Base-by-base conservation (phyloP, 768 basidiomycete genomes). In the Rhodotorula taiwanensis region DNA sequence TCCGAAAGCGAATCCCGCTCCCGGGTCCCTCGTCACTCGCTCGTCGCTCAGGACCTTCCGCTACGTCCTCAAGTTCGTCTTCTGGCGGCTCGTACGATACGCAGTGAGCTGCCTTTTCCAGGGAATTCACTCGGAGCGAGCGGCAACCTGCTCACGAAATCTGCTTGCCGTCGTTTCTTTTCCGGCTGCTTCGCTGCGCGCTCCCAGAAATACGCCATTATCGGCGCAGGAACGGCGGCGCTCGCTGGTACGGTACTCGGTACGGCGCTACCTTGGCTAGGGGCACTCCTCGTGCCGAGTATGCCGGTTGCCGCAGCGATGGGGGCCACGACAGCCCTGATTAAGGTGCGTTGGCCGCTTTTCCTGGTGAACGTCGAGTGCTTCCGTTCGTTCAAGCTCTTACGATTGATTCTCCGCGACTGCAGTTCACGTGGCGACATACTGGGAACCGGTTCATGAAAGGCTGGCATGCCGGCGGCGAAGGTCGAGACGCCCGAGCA, bases 11-110 rank as follows among this genome's bases (percentile, higher is more conserved):
- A 20, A 20, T 1, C 20, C 33, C n/a, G 52, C 56, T 1, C 66
- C 66, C 2, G 39, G 30, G 0, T 62, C 61, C 14, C 66, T 67
- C 48, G 49, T 58, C 8, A 59, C 53, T 14, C 55, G 66, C 10
- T 60, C 57, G 1, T 55, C 58, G 1, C 61, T 67, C 50, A 54
- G 43, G 8, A 47, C 58, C 6, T 15, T 67, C 18, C 33, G 66
- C 5, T 67, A 67, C 39, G 50, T 60, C 4, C 33, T 63, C 36
- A 36, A 44, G 15, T 67, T 67, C 45, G 54, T 52, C 5, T 67
- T 67, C 54, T 67, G 61, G 49, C 33, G 66, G n/a, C n/a, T 63
- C 9, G 28, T 67, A 5, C 33, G 66, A 25, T 67, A 67, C 27
- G 56, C 45, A 3, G 64, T 65, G n/a, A 33, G 64, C 28, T 23